Conservation (phyloP, 2,329 filamentous ascomycete species). For the Botrytis galanthina region DNA sequence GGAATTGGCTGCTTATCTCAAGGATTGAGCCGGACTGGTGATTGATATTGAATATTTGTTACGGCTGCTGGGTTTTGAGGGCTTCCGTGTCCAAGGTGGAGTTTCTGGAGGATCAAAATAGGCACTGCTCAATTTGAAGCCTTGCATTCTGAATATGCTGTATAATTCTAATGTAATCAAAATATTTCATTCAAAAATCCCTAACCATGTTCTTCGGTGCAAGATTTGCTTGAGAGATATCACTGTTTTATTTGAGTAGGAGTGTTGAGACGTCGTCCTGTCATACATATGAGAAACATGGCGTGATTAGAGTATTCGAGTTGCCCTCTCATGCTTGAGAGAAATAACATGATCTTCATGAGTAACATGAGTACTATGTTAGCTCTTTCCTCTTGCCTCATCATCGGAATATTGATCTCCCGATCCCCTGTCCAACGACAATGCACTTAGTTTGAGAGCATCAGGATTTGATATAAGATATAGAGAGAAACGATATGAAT, state of each 20-base stretch:
- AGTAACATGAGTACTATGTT: not conserved
- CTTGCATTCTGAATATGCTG: not conserved
- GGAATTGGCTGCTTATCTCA: constrained; percentile 9
- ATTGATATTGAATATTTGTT: not conserved
- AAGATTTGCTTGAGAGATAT: not conserved
- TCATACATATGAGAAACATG: not conserved
- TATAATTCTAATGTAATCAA: not conserved
- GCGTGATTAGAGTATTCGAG: not conserved
- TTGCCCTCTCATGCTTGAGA: not conserved
- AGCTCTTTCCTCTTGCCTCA: not conserved
- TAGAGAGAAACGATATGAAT: not conserved
- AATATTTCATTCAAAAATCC: not conserved
- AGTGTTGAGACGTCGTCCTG: not conserved
- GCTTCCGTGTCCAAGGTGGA: not conserved
- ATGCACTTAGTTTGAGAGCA: not conserved
- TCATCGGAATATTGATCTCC: not conserved
- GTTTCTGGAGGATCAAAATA: not conserved
- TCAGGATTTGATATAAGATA: not conserved
- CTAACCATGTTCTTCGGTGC: no score
- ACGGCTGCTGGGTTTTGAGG: not conserved
- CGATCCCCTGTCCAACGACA: not conserved
- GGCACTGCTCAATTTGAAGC: not conserved
- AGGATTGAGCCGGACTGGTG: not conserved
- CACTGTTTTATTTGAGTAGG: not conserved
- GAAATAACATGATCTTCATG: not conserved